Evolutionary conservation across 768 basidiomycete genomes (phyloP), one percentile per base, ranked within the genome.

Genomic region (Boletus eberwhitei): DNA sequence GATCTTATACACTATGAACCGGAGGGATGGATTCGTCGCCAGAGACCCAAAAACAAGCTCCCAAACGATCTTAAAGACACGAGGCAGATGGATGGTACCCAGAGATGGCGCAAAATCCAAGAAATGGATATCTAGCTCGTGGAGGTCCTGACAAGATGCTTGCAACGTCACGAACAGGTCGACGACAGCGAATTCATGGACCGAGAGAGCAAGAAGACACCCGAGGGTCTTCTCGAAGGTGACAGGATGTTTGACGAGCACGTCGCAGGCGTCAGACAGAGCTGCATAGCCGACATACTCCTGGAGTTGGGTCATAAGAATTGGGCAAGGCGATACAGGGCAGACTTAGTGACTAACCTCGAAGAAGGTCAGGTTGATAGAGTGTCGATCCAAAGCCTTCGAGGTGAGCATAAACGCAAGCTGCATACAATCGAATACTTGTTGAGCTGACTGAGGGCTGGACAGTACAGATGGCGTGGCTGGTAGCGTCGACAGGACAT

Each of bases 371-470:
- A 79, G 70, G 60, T 91, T 91, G 47, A 70, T 70, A 6, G 67
- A 57, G 56, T 87, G 81, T 35, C 75, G 78, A 42, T 79, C 63
- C 72, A 90, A 76, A 8, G 85, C 83, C 59, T 87, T 86, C 1
- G 83, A 83, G 9, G 84, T 70, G 43, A 90, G 79, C 54, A 77
- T 73, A 61, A 92, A 87, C 4, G 81, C 78, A n/a, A 84, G 73
- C 47, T 81, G 78, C 39, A 82, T 77, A 50, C 76, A 81, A 54
- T 87, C 82, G 17, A 81, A 68, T 2, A 75, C 71, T 55, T 76
- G 75, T 5, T 73, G 72, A 43, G 74, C 74, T 4, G 70, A 65
- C 1, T 75, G 67, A 3, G 71, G 62, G 9, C 57, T 64, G 19
- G 68, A 60, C 32, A 68, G 59, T 34, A 67, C 60, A 19, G 70